Conservation (phyloP, 495 filamentous ascomycete species). For the Glutinoglossum americanum region DNA sequence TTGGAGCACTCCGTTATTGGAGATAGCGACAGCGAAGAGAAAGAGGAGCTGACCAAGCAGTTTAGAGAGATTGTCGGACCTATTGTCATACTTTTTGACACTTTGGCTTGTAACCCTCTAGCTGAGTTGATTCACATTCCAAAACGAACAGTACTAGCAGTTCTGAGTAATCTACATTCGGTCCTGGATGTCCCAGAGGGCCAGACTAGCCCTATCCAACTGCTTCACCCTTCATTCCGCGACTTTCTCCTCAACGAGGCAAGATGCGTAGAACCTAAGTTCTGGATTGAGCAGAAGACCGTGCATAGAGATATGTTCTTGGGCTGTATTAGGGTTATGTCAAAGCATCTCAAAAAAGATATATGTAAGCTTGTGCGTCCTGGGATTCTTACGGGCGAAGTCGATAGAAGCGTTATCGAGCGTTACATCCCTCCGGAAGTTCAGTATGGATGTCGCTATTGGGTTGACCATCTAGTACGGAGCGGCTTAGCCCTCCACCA, state of each 20-base stretch:
- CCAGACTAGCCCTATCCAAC: constrained; percentile 11
- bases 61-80: not conserved
- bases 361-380: constrained; percentile 19
- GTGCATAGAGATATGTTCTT: constrained; percentile 15
- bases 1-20: not conserved
- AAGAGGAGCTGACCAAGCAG: not conserved
- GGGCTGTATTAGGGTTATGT: constrained; percentile 19
- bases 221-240: constrained; percentile 29
- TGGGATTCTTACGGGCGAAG: constrained; percentile 9
- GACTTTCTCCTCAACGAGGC: constrained; percentile 26
- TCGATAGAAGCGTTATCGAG: constrained; percentile 7
- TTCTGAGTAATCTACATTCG: constrained; percentile 14
- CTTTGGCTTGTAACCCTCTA: constrained; percentile 15
- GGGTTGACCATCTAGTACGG: not conserved
- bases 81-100: constrained; percentile 14
- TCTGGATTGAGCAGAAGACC: constrained; percentile 17
- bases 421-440: constrained; percentile 14
- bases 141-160: constrained; percentile 4
- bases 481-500: constrained; percentile 7
- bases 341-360: constrained; percentile 15
- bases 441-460: constrained; percentile 11
- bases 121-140: constrained; percentile 7
- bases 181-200: constrained; percentile 18
- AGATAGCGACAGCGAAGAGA: not conserved
- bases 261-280: constrained; percentile 12